Percentiles rank a stretch among this genome's conserved stretches.
Conservation (phyloP, 2,329 filamentous ascomycete species). For the Onygenales sp. region DNA sequence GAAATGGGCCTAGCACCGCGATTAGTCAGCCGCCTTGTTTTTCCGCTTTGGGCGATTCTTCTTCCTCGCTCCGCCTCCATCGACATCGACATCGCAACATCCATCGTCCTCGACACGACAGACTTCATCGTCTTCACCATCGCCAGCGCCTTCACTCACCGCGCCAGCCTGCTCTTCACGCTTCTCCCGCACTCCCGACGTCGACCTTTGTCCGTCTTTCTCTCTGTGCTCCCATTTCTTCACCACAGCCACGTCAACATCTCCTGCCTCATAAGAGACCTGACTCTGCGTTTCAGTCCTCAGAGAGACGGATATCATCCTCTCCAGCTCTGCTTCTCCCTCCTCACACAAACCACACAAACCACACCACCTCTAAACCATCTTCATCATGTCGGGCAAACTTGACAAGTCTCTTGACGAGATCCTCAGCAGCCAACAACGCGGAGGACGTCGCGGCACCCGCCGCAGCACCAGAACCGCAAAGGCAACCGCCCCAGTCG, state of each 20-base stretch:
- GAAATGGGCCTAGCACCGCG: background rate
- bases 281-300: background rate
- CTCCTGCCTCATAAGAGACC: background rate
- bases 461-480: slow-evolving; percentile 24
- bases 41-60: background rate
- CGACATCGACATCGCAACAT: background rate
- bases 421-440: slow-evolving; percentile 72
- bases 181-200: no score
- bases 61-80: background rate
- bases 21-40: slow-evolving; percentile 3
- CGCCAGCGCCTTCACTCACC: background rate
- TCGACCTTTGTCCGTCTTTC: background rate
- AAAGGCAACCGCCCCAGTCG: slow-evolving; percentile 58
- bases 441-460: slow-evolving; percentile 39
- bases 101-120: no score
- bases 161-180: no score
- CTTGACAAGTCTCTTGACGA: slow-evolving; percentile 96
- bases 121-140: background rate
- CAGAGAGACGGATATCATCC: background rate
- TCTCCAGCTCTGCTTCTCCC: slow-evolving; percentile 8
- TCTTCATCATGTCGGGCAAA: slow-evolving; percentile 69
- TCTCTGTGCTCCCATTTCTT: background rate
- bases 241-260: slow-evolving; percentile 1
- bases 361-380: background rate
- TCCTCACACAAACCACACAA: background rate